Evolutionary conservation across 139 green algal species (phyloP), one percentile per base, ranked within the genome.

Genomic region (Micractinium conductrix): DNA sequence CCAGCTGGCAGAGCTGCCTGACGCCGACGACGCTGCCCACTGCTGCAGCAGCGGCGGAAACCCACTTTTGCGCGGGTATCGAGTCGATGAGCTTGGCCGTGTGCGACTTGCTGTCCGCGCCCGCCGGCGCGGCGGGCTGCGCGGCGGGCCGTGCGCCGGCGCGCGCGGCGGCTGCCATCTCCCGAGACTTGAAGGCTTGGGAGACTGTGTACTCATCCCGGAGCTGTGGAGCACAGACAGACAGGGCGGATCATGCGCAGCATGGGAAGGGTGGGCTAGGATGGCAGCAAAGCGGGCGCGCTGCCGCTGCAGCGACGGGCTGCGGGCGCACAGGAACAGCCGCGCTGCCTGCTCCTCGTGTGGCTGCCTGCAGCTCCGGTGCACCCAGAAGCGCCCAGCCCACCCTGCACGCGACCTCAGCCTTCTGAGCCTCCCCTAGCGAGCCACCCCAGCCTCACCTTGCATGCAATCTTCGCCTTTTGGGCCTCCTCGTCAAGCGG

Each of bases 31-130:
- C n/a, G n/a, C n/a, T n/a, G n/a, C n/a, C n/a, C n/a, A n/a, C n/a
- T n/a, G n/a, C n/a, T n/a, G n/a, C n/a, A n/a, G n/a, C n/a, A n/a
- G n/a, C n/a, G n/a, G n/a, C n/a, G n/a, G n/a, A n/a, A n/a, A n/a
- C n/a, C n/a, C 12, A 60, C 78, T 19, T 44, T 30, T 83, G 62
- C 9, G 44, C 74, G 35, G 80, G 72, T 14, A 97, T 92, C 24
- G 62, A 87, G 45, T 98, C 92, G 26, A 97, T 95, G 2, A 98
- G 74, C 81, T 93, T 94, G n/a, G 93, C 87, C 0, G 91, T 87
- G 8, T 70, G 67, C 48, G 86, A 94, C n/a, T 82, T 85, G 62
- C 78, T 81, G 17, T 87, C 72, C 1, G 53, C 84, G 16, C 79
- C 80, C 22, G 75, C 7, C 33, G 48, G 48, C 37, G 72, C 74